Base-by-base conservation (phyloP, 768 basidiomycete genomes). In the Polyporus arcularius region DNA sequence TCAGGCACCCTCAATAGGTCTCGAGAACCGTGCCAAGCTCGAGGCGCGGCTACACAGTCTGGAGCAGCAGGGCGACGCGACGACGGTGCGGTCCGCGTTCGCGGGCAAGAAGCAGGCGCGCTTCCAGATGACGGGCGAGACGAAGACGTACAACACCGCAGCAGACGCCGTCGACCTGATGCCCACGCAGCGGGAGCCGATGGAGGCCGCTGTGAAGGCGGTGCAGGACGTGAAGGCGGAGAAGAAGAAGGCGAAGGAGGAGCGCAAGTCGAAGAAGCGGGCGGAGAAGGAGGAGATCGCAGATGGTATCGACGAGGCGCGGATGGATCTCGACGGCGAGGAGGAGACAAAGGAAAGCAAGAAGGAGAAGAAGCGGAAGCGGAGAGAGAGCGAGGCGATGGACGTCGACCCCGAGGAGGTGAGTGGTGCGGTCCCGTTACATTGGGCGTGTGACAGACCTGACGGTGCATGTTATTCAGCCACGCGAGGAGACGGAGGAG, bases 1-100 rank as follows among this genome's bases (percentile, higher is more conserved):
- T 41, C 74, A 80, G 7, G 91, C 95, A 3, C 87, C 95, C 1
- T 85, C 92, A 67, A 88, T 98, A 72, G 97, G 97, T 59, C 76
- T 98, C 60, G 92, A 94, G 70, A 94, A 94, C 76, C 92, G 96
- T 43, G 87, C 90, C 60, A 98, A 98, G 76, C 88, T 99, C 62
- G 97, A 98, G 75, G 91, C 94, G 11, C 90, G 97, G 38, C 78
- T 98, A 41, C 92, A 94, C 26, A 87, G 89, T 1, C 82, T 99
- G 47, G 96, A 98, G 73, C 82, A 90, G 68, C 88, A 93, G 66
- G 80, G 81, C 48, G 96, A 96, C 61, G 79, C 85, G 48, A 80
- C 85, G 18, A 86, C 83, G 38, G 87, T 89, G 41, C 86, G 90
- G 63, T 82, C 86, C 2, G 67, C 67, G 51, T 56, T 63, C 38